Base-by-base conservation (phyloP, 1,284 basidiomycete genomes). In the Gymnopus androsaceus region DNA sequence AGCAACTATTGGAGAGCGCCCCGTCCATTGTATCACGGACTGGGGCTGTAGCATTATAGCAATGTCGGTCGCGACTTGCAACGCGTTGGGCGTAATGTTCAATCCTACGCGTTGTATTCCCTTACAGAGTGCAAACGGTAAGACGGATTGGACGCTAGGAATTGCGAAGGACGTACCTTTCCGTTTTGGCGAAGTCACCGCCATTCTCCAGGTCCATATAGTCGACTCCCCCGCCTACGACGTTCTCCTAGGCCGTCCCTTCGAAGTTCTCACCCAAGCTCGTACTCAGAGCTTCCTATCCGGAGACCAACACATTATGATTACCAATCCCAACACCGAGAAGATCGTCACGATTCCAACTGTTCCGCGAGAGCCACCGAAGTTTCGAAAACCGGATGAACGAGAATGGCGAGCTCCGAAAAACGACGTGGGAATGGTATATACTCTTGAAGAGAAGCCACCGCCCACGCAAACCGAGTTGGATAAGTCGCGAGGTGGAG, bases 231-330 rank as follows among this genome's bases (percentile, higher is more conserved):
- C 69, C 0, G 64, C 73, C 0, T 74, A 75, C 56, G 59, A 66
- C n/a, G 63, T 72, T 1, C 55, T 75, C 0, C 51, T 74, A 2
- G 71, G 73, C 0, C 47, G 67, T 12, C 71, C 71, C 0, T 74
- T 74, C 56, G 67, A 73, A 47, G 58, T 67, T 0, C 38, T 74
- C 8, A 69, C 68, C 0, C 33, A 65, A 7, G 66, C 63, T 27
- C 31, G 55, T 17, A 17, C n/a, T n/a, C 9, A 17, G 37, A 38
- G n/a, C n/a, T 38, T 38, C n/a, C n/a, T 38, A 38, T 38, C n/a
- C 37, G n/a, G 37, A 11, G n/a, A 38, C n/a, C 37, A 38, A 38
- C 37, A 38, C n/a, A 5, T 11, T 38, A 38, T n/a, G 5, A 11
- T 38, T n/a, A 38, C 37, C n/a, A n/a, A 38, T 17, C 37, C n/a